A percentile compares a stretch with the other conserved stretches of the same genome.
These are phyloP conservation scores for Yamadazyma atlantica DNA, from an alignment of 1,139 yeast genomes.

Conservation along the genomic window DNA sequence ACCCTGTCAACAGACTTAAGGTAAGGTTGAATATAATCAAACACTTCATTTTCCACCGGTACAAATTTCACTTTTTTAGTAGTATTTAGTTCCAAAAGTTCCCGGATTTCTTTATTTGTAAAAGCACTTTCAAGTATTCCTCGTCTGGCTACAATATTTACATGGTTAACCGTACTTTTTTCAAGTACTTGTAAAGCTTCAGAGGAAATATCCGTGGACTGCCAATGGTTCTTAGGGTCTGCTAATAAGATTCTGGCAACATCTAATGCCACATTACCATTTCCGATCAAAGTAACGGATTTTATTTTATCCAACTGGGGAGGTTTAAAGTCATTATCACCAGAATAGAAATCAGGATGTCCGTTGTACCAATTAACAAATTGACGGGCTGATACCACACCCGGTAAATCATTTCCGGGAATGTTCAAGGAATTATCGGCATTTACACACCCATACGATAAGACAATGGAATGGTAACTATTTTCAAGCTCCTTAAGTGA, in stretches of 20 bases:
- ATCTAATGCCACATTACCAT: slow-evolving; percentile 97
- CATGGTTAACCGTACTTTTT: slow-evolving; percentile 55
- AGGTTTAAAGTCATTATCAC: slow-evolving; percentile 25
- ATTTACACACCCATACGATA: slow-evolving; percentile 79
- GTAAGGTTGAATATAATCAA: slow-evolving; percentile 40
- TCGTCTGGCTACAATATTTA: slow-evolving; percentile 79
- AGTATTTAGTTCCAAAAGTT: slow-evolving; percentile 61
- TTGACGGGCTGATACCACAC: slow-evolving; percentile 79
- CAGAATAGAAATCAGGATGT: slow-evolving; percentile 57
- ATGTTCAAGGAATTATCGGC: slow-evolving; percentile 57
- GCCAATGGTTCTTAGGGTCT: slow-evolving; percentile 55
- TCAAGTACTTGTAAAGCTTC: slow-evolving; percentile 57
- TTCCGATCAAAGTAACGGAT: slow-evolving; percentile 83
- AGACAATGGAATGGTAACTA: slow-evolving; percentile 68
- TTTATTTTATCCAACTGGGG: slow-evolving; percentile 62
- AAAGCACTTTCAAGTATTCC: slow-evolving; percentile 85
- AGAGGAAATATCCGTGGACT: slow-evolving; percentile 69
- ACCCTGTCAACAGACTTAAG: slow-evolving; percentile 54
- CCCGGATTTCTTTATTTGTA: slow-evolving; percentile 90
- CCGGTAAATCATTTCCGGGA: slow-evolving; percentile 59
- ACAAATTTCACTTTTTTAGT: slow-evolving; percentile 53
- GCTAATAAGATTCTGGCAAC: slow-evolving; percentile 77
- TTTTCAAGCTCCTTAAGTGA: slow-evolving; percentile 47
- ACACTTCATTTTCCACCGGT: slow-evolving; percentile 48
- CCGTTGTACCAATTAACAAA: slow-evolving; percentile 98